Base-by-base conservation (phyloP, 2,329 filamentous ascomycete species). In the Cladophialophora chaetospira region DNA sequence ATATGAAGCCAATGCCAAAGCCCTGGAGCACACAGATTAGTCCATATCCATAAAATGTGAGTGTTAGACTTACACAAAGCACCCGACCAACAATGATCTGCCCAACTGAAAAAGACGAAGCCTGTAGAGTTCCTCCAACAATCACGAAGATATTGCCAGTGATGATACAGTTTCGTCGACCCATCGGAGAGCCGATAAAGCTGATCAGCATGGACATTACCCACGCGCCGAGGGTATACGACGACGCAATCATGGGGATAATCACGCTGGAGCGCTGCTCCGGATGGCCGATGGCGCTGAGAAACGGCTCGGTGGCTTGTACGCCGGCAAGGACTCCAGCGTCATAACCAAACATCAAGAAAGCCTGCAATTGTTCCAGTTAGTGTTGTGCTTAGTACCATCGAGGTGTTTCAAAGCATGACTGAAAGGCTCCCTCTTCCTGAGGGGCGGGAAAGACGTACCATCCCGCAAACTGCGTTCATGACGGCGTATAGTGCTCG, bases 261-360 rank as follows among this genome's bases (percentile, higher is more conserved):
- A 48, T 50, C 4, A 43, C 17, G 15, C 33, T 52, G 3, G 48
- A 52, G 13, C 19, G 33, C 11, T 26, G 15, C 13, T 42, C 19
- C 4, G 48, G 48, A 29, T 55, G 21, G 57, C 23, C 62, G 60
- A 70, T 67, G 36, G 68, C 66, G 23, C 45, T 57, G 47, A 67
- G 66, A 55, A 70, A 70, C n/a, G 62, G 55, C 2, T 52, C 45
- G 2, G 68, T 70, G 29, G 60, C 55, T 8, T 69, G 58, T 15
- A 71, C 64, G 45, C 69, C 69, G 40, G 67, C 69, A 3, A 71
- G 55, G 6, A 71, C 76, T 1, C 72, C 69, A 3, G 84, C 78
- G 4, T 92, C 79, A 89, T 90, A 94, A 19, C 89, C 88, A 83
- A 87, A 92, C 71, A 83, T 83, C 42, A 88, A 78, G 57, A 70